A percentile compares a stretch with the other conserved stretches of the same genome.
These are phyloP conservation scores for Rhodosporidiobolus odoratus DNA, from an alignment of 768 basidiomycete genomes.

Conservation along the genomic window DNA sequence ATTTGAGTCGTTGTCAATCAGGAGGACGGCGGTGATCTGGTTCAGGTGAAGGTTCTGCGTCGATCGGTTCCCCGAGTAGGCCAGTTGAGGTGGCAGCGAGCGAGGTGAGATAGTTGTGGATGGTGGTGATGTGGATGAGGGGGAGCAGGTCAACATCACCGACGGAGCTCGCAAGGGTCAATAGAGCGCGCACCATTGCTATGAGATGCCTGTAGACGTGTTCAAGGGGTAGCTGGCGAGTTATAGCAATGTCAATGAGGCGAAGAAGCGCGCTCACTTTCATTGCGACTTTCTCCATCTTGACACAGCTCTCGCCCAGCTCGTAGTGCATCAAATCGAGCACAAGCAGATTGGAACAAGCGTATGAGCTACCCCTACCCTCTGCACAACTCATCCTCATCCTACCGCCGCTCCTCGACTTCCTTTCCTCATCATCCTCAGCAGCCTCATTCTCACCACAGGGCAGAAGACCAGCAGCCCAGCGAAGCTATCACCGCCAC, in stretches of 20 bases:
- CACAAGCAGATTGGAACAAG: no score
- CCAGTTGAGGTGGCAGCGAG: no score
- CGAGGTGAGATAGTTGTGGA: background rate
- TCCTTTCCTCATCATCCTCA: background rate
- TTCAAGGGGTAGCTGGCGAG: background rate
- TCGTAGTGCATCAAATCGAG: no score
- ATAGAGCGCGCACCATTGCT: background rate
- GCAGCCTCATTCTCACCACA: no score
- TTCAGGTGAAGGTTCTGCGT: slow-evolving; percentile 54
- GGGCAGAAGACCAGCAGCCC: background rate
- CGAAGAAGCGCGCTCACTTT: no score
- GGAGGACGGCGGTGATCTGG: slow-evolving; percentile 75
- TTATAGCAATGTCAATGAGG: background rate
- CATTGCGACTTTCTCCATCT: no score
- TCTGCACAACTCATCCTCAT: background rate
- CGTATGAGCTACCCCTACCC: background rate
- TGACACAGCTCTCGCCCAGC: no score
- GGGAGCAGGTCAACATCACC: no score
- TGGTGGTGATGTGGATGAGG: background rate
- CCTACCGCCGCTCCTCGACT: background rate
- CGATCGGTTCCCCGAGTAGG: background rate
- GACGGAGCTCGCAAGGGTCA: background rate
- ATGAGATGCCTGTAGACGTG: background rate
- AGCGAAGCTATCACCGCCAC: background rate
- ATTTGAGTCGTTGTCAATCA: slow-evolving; percentile 92